Evolutionary conservation across 129 eudicot species (phyloP).

Genomic region (sunflower (Helianthus annuus)): HanXRQr2.0-SUNRISE NC_035435.2:170120092-170120591

Average conservation of each 20-base stretch:
- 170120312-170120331: conserved; percentile 15
- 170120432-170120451: conserved; percentile 33
- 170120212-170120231: conserved; percentile 25
- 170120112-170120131: conserved; percentile 7
- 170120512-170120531: conserved; percentile 63
- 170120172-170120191: conserved; percentile 19
- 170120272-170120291: not conserved
- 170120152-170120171: conserved; percentile 14
- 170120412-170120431: conserved; percentile 38
- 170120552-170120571: conserved; percentile 73
- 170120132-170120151: conserved; percentile 1
- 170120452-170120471: conserved; percentile 14
- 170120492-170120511: conserved; percentile 41
- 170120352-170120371: conserved; percentile 77
- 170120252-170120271: not conserved
- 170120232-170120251: not conserved
- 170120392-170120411: conserved; percentile 44
- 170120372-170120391: conserved; percentile 52
- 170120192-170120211: conserved; percentile 17
- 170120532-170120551: conserved; percentile 65
- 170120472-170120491: not conserved
- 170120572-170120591: conserved; percentile 44
- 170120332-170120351: conserved; percentile 26
- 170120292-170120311: conserved; percentile 23
- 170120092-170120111: conserved; percentile 5